Evolutionary conservation across 306 rosid species (phyloP), one percentile per base, ranked within the genome.

Genomic region (Styphnolobium japonicum): DNA sequence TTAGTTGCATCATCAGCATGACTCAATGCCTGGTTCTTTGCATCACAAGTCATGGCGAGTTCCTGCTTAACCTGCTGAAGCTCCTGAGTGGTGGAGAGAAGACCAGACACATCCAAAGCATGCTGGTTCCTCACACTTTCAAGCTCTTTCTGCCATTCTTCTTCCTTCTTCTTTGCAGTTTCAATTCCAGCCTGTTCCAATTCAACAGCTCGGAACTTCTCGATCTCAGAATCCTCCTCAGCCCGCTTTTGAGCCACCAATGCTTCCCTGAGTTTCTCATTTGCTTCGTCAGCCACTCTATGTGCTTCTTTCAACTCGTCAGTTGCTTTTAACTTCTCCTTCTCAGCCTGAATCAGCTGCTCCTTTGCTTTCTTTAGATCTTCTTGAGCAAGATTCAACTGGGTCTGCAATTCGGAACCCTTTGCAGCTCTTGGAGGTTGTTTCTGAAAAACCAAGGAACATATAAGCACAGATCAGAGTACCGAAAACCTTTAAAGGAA

Each of bases 361-460:
- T 95, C 98, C 84, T 90, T 91, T 27, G 98, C 91, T 83, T 90
- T 95, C 92, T 91, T 92, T 34, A 93, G 90, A 85, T 95, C 98
- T 49, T 90, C 97, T 77, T 90, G 97, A 77, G 82, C 90, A 68
- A 73, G 52, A 82, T 67, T 90, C 87, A 93, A 76, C 73, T 91
- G 96, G 46, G 77, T 84, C 77, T 90, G 97, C 77, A 91, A 53
- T 43, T 95, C 98, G 7, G 88, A 87, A 67, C 86, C 94, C 89
- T 90, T 95, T 29, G 86, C 77, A 67, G 82, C 77, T 45, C 84
- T 90, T 5, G 92, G 62, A 11, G 81, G 85, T 53, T 83, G 89
- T 81, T 93, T 95, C 99, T 95, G 87, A 58, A 84, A 57, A 48
- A 61, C 12, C 52, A 37, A 66, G 27, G 21, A 49, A 81, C 14